phyloP scores from a whole-genome alignment of 1,284 basidiomycete species.

The Austroboletus niveus region DNA sequence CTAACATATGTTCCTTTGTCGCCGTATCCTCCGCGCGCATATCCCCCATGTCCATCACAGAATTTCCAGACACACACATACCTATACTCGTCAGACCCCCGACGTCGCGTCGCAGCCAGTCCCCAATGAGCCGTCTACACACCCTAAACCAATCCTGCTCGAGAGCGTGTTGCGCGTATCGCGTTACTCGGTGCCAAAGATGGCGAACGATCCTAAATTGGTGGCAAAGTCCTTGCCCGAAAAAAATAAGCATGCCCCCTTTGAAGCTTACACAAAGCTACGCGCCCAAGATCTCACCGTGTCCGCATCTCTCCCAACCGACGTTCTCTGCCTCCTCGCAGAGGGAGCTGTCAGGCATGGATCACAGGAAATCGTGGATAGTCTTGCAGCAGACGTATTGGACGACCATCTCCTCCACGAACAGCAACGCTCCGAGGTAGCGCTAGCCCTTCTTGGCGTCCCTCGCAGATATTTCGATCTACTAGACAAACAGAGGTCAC shows the following conservation, averaged over 20 bases:
- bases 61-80: constrained; percentile 25
- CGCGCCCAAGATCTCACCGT: constrained; percentile 25
- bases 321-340: constrained; percentile 29
- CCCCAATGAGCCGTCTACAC: background rate
- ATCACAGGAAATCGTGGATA: constrained; percentile 33
- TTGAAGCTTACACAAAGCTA: constrained; percentile 28
- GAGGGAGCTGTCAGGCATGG: constrained; percentile 30
- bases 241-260: constrained; percentile 21
- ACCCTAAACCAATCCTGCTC: constrained; percentile 17
- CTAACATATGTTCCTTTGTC: constrained; percentile 63
- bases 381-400: constrained; percentile 37
- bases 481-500: constrained; percentile 20
- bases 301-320: constrained; percentile 24
- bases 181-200: constrained; percentile 27
- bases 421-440: constrained; percentile 27
- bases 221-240: constrained; percentile 11
- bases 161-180: constrained; percentile 30
- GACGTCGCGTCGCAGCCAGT: constrained; percentile 5
- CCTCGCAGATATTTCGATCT: constrained; percentile 18
- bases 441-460: constrained; percentile 26
- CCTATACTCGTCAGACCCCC: constrained; percentile 10
- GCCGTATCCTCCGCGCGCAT: constrained; percentile 42
- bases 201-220: constrained; percentile 7
- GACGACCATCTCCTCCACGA: constrained; percentile 21
- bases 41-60: constrained; percentile 29